These are phyloP conservation scores for Phaffomyces thermotolerans DNA, from an alignment of 805 yeast genomes.

Conservation along the genomic window DNA sequence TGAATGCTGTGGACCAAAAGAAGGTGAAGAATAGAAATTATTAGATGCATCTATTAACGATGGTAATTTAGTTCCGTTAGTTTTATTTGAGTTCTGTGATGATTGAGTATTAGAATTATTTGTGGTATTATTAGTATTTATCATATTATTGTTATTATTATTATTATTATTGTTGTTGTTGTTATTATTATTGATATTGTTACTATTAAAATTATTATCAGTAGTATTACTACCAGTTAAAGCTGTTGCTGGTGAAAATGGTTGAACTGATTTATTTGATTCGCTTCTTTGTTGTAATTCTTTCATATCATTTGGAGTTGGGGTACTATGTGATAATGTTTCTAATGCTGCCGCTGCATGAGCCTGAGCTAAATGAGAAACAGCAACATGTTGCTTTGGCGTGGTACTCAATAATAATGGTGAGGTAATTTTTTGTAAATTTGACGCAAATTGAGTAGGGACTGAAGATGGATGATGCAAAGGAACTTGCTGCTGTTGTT, in stretches of 20 bases:
- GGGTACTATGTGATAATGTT: constrained; percentile 13
- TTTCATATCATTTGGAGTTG: constrained; percentile 3
- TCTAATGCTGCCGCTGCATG: constrained; percentile 26
- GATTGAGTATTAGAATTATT: neutral
- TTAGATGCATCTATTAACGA: constrained; percentile 15
- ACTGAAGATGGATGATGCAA: constrained; percentile 55
- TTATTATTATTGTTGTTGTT: too few relatives aligned
- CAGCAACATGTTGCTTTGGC: constrained; percentile 28
- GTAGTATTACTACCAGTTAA: neutral
- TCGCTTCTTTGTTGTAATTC: constrained; percentile 2
- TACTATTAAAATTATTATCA: too few relatives aligned
- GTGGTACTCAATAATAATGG: constrained; percentile 52
- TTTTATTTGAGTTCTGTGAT: neutral
- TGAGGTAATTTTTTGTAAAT: constrained; percentile 54
- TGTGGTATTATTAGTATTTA: too few relatives aligned
- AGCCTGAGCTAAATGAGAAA: constrained; percentile 24
- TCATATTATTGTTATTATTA: too few relatives aligned
- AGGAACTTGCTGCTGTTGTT: constrained; percentile 21
- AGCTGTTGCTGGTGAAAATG: constrained; percentile 22
- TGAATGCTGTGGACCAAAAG: constrained; percentile 39
- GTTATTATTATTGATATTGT: too few relatives aligned
- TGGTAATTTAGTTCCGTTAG: constrained; percentile 12
- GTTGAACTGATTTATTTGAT: constrained; percentile 7
- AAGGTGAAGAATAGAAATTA: constrained; percentile 32
- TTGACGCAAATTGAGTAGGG: constrained; percentile 65